phyloP scores from a whole-genome alignment of 805 yeast species.

The Yarrowia phangngaensis region DNA sequence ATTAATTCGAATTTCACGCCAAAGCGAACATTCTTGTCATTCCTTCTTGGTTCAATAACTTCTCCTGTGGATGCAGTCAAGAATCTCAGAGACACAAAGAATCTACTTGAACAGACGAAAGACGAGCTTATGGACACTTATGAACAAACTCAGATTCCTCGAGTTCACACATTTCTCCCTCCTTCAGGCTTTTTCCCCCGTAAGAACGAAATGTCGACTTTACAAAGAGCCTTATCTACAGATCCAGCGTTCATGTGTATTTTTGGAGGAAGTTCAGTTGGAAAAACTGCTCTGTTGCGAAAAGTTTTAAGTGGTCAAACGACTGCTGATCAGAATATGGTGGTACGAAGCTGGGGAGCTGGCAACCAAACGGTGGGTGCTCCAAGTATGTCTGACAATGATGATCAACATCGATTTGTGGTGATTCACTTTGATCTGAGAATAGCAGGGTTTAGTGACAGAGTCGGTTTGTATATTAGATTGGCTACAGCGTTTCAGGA shows the following conservation, averaged over 20 bases:
- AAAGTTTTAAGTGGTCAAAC: slow-evolving; percentile 29
- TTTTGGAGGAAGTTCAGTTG: slow-evolving; percentile 31
- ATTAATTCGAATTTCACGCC: too few relatives aligned
- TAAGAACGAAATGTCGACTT: slow-evolving; percentile 22
- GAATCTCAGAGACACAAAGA: slow-evolving; percentile 30
- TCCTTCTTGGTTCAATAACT: slow-evolving; percentile 26
- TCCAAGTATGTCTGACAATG: slow-evolving; percentile 15
- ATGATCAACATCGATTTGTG: slow-evolving; percentile 25
- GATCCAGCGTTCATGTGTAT: slow-evolving; percentile 31
- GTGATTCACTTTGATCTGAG: slow-evolving; percentile 30
- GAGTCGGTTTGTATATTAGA: slow-evolving; percentile 29
- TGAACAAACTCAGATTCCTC: slow-evolving; percentile 30
- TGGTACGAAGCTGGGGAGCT: slow-evolving; percentile 11
- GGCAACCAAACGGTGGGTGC: slow-evolving; percentile 17
- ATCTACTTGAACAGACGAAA: slow-evolving; percentile 29
- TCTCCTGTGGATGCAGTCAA: slow-evolving; percentile 30
- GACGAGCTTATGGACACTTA: slow-evolving; percentile 30
- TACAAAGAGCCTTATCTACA: slow-evolving; percentile 25
- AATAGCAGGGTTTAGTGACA: slow-evolving; percentile 31
- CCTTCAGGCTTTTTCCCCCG: slow-evolving; percentile 30
- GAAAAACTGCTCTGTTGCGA: slow-evolving; percentile 31
- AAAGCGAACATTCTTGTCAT: slow-evolving; percentile 23
- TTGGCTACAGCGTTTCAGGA: slow-evolving; percentile 29
- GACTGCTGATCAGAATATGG: slow-evolving; percentile 21
- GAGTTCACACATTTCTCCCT: slow-evolving; percentile 29